These are phyloP conservation scores for Adenanthera pavonina DNA, from an alignment of 306 rosid species.

Conservation along the genomic window DNA sequence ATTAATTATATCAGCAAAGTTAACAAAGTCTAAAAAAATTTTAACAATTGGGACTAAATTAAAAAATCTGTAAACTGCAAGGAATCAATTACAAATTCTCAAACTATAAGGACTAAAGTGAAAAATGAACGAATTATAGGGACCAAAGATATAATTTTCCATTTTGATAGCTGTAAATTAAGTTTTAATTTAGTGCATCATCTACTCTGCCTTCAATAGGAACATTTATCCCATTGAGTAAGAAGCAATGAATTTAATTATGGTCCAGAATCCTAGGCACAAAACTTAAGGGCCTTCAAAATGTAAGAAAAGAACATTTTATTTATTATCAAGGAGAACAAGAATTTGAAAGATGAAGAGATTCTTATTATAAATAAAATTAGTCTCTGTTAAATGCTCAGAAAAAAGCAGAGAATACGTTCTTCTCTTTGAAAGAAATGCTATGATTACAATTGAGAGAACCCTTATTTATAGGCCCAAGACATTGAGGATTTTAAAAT, in stretches of 20 bases:
- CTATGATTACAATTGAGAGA: too few species aligned
- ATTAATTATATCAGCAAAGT: too few species aligned
- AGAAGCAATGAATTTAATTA: background rate
- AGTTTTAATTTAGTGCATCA: constrained; percentile 2
- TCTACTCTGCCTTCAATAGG: background rate
- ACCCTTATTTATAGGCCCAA: too few species aligned
- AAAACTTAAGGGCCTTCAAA: constrained; percentile 22
- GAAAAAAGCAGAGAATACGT: too few species aligned
- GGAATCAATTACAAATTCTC: background rate
- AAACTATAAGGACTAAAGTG: background rate
- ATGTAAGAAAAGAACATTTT: background rate
- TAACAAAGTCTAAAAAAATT: background rate
- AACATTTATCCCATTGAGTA: background rate
- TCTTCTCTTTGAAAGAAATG: too few species aligned
- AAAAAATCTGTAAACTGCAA: background rate
- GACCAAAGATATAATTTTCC: background rate
- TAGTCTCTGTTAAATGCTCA: too few species aligned
- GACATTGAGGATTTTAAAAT: too few species aligned
- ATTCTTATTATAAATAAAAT: background rate
- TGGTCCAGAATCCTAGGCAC: background rate
- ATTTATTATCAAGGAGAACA: background rate
- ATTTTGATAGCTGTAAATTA: constrained; percentile 14
- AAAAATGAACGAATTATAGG: too few species aligned
- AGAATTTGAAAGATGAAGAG: background rate
- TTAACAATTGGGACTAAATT: background rate